A percentile compares a stretch with the other conserved stretches of the same genome.
These are phyloP conservation scores for Cinnamomum micranthum DNA, from an alignment of 164 flowering plant species.

Conservation along the genomic window DNA sequence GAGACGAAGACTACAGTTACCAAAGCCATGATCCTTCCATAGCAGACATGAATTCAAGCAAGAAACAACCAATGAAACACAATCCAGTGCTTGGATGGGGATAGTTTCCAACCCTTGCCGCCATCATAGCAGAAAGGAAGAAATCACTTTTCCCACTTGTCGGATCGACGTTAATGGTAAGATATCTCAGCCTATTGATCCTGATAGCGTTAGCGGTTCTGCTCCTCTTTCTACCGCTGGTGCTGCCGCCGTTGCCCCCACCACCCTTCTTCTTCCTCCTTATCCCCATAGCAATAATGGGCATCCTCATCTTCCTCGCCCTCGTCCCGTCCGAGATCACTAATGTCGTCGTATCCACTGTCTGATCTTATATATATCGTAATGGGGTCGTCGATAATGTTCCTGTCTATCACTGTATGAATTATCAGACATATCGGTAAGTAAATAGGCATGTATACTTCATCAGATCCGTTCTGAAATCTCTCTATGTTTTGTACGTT, in stretches of 20 bases:
- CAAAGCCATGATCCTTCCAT: no score
- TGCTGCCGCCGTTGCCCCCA: conserved; percentile 17
- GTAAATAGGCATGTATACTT: no score
- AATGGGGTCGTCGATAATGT: background rate
- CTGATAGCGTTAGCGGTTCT: conserved; percentile 8
- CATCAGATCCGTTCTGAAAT: no score
- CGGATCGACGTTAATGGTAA: conserved; percentile 9
- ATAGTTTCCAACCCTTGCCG: background rate
- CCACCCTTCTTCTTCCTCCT: conserved; percentile 14
- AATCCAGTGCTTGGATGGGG: background rate
- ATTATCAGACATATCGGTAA: no score
- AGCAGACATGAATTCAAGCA: background rate
- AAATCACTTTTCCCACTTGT: background rate
- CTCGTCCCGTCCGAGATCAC: conserved; percentile 11
- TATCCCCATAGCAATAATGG: conserved; percentile 14
- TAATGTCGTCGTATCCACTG: conserved; percentile 3
- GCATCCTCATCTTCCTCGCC: conserved; percentile 9
- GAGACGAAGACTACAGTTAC: no score
- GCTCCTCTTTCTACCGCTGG: conserved; percentile 9
- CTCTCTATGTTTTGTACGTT: no score
- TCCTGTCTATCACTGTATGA: no score
- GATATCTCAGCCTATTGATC: background rate
- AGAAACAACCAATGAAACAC: background rate
- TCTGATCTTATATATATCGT: background rate
- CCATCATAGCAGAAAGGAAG: background rate